Evolutionary conservation across 2,329 filamentous ascomycete species (phyloP), one percentile per base, ranked within the genome.

Genomic region (Lomentospora prolificans): DNA sequence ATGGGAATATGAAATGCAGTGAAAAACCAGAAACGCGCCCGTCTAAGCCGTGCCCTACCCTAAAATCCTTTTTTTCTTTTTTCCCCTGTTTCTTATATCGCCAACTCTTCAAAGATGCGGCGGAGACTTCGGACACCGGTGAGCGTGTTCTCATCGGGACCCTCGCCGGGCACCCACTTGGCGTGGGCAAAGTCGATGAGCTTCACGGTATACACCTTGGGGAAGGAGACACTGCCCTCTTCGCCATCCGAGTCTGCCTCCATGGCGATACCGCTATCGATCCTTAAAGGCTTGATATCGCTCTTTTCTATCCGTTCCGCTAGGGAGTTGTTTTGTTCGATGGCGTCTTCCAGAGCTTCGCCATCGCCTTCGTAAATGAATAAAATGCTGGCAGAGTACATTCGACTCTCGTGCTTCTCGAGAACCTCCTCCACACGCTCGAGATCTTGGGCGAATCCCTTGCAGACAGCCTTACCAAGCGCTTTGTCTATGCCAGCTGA

Each of bases 181-280:
- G 94, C 94, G 70, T 99, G 94, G 1, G 94, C 94, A 76, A 99
- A 99, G 69, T 99, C 94, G 63, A 99, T 99, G 60, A 99, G 77
- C 66, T 92, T 94, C 52, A 96, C 77, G 10, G 83, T 80, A 64
- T 86, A 89, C 46, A 95, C 81, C 2, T 75, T 74, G 1, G 73
- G 69, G 1, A 55, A 30, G 14, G 68, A 66, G 0, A 71, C 69
- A 39, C 69, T 68, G 10, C 81, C 77, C 2, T 84, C 80, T 3
- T 76, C 76, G 2, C 24, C 53, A 12, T 69, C 66, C 24, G 69
- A 70, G 25, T 71, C 68, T 33, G 74, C 72, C 57, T 71, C 71
- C 61, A 80, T 66, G 57, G 65, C 75, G 60, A 82, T 81, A 60
- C 78, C 79, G 55, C 78, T 81, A 67, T 82, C 79, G 60, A 79